Evolutionary conservation across 495 filamentous ascomycete genomes (phyloP).

Genomic region (Aspergillus sparsus): DNA sequence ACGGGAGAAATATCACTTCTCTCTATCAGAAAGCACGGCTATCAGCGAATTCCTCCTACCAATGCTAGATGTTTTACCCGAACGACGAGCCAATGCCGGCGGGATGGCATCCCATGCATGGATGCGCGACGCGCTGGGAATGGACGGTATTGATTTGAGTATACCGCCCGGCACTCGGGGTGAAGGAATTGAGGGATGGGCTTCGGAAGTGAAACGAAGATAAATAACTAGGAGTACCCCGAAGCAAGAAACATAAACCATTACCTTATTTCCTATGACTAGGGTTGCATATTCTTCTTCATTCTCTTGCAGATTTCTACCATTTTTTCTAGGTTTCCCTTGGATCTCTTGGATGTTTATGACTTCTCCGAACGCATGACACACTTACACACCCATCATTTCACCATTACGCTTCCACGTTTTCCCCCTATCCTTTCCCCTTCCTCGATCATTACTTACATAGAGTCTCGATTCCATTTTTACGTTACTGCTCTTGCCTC

Average conservation of each 20-base stretch:
- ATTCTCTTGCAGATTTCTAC: conserved; percentile 7
- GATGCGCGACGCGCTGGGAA: conserved; percentile 79
- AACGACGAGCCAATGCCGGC: conserved; percentile 88
- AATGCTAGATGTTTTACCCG: conserved; percentile 88
- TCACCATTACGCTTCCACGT: not conserved
- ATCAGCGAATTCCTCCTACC: conserved; percentile 86
- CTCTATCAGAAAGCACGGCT: conserved; percentile 69
- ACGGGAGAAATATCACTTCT: conserved; percentile 95
- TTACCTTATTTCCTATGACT: conserved; percentile 21
- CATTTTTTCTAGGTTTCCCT: not conserved
- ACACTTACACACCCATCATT: conserved; percentile 9
- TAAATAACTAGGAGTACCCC: conserved; percentile 30
- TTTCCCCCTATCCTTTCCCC: conserved; percentile 8
- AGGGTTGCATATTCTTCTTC: not conserved
- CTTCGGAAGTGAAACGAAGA: conserved; percentile 83
- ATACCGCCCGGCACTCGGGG: conserved; percentile 78
- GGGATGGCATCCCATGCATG: conserved; percentile 87
- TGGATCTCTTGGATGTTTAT: conserved; percentile 26
- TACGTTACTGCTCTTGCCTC: not conserved
- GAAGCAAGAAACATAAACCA: conserved; percentile 7
- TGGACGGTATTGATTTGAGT: conserved; percentile 74
- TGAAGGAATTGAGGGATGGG: conserved; percentile 96
- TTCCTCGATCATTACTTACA: conserved; percentile 9
- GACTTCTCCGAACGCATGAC: conserved; percentile 25
- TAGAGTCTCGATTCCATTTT: conserved; percentile 20